Percentiles rank a stretch among this genome's conserved stretches.
Evolutionary conservation across 2,329 filamentous ascomycete genomes (phyloP).

Genomic region (Dothidotthia symphoricarpi): DNA sequence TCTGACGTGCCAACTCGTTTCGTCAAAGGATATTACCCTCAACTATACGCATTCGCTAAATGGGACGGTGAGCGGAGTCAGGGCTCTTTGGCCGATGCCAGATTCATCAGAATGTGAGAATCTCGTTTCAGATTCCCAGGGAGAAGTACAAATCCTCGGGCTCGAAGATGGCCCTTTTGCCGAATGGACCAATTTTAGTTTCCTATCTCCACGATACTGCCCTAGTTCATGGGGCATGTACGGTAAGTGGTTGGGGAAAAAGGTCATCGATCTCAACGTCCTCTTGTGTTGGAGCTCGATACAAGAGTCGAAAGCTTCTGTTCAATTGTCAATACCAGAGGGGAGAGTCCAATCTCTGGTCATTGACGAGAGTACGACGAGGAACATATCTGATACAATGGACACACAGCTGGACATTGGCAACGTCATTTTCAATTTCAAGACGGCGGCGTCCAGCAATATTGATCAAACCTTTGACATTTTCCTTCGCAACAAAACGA

Average conservation of each 20-base stretch:
- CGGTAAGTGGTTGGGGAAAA: not conserved
- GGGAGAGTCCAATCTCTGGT: not conserved
- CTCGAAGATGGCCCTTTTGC: too few species aligned
- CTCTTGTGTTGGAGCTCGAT: not conserved
- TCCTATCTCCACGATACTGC: too few species aligned
- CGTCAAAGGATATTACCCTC: not conserved
- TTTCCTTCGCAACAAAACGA: not conserved
- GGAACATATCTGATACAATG: too few species aligned
- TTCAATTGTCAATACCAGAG: not conserved
- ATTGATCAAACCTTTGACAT: not conserved
- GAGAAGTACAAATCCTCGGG: too few species aligned
- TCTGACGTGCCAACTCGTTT: not conserved
- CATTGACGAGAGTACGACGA: not conserved
- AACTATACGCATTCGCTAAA: not conserved
- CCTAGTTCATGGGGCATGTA: slow-evolving; percentile 1
- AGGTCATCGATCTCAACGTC: not conserved
- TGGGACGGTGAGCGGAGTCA: too few species aligned
- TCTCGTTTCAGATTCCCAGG: too few species aligned
- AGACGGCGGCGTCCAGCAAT: too few species aligned
- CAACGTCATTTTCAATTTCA: too few species aligned
- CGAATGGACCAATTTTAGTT: too few species aligned
- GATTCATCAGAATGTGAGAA: too few species aligned
- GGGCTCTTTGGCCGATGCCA: too few species aligned
- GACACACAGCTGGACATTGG: too few species aligned
- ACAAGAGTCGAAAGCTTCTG: not conserved